A percentile compares a stretch with the other conserved stretches of the same genome.
These are phyloP conservation scores for Gyromitra esculenta DNA, from an alignment of 2,329 filamentous ascomycete genomes.

Conservation along the genomic window DNA sequence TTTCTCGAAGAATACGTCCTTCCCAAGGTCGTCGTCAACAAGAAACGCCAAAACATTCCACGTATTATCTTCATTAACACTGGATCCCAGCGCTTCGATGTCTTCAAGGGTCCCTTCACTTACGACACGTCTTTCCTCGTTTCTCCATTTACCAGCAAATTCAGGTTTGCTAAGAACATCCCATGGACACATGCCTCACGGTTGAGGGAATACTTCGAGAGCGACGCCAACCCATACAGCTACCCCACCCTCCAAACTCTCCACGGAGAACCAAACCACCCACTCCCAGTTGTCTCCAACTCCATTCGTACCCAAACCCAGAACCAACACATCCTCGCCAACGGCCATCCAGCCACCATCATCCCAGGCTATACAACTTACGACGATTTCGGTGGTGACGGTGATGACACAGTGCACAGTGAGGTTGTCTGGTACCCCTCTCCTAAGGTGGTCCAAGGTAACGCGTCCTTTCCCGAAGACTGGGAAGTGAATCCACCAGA, in stretches of 20 bases:
- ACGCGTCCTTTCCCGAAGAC: slow-evolving; percentile 69
- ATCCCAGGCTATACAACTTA: slow-evolving; percentile 84
- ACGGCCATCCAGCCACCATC: slow-evolving; percentile 16
- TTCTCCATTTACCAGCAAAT: slow-evolving; percentile 84
- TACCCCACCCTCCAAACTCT: slow-evolving; percentile 65
- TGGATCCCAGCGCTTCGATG: slow-evolving; percentile 91
- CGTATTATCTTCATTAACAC: slow-evolving; percentile 84
- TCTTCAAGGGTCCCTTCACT: slow-evolving; percentile 88
- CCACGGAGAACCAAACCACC: slow-evolving; percentile 63
- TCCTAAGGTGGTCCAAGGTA: slow-evolving; percentile 83
- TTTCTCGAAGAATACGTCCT: slow-evolving; percentile 82
- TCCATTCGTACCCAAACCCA: slow-evolving; percentile 16
- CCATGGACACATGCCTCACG: slow-evolving; percentile 78
- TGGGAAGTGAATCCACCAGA: slow-evolving; percentile 67
- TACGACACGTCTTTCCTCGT: slow-evolving; percentile 85
- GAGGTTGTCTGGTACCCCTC: slow-evolving; percentile 77
- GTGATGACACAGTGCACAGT: slow-evolving; percentile 88
- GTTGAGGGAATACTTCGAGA: slow-evolving; percentile 66
- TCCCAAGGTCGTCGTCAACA: slow-evolving; percentile 71
- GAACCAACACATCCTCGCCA: slow-evolving; percentile 24
- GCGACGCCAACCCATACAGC: slow-evolving; percentile 68
- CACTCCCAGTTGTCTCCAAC: not conserved
- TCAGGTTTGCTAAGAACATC: slow-evolving; percentile 80
- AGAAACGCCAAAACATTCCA: slow-evolving; percentile 69
- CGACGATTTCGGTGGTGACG: slow-evolving; percentile 83